Evolutionary conservation across 352 stramenopile genomes (phyloP), one percentile per base, ranked within the genome.

Genomic region (Phytophthora kernoviae): DNA sequence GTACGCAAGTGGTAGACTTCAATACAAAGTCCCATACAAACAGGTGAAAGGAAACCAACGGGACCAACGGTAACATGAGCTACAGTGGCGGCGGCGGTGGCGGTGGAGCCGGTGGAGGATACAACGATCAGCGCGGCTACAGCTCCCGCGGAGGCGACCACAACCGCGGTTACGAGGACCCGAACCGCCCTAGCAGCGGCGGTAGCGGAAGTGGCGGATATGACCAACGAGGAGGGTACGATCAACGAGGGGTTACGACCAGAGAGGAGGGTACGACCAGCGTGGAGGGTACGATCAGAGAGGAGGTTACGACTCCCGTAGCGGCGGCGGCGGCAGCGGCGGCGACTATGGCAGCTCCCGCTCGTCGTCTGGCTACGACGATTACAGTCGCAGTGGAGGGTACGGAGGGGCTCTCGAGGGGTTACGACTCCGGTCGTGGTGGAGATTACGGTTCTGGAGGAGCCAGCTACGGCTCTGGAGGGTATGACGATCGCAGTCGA

Each of bases 11-110:
- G 33, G 33, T n/a, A 39, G 33, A n/a, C 33, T 39, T 39, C 33
- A 12, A 39, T 39, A 39, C 33, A 39, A 39, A 39, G 33, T 39
- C 14, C 33, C 33, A 39, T 39, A 39, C 11, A 39, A 39, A 39
- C 33, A 4, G 2, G 33, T 8, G 24, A 39, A 39, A n/a, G 33
- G 33, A 17, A 39, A 39, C 30, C 14, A 39, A 39, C 33, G 33
- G 33, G 4, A 12, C 33, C 37, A 43, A 21, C 15, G 37, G 37
- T 43, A 21, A 17, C 12, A 88, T 88, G 79, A 88, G 79, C 40
- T 86, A 84, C 45, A 70, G 68, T n/a, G 56, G 70, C 30, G 58
- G 67, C 43, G 50, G 67, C 5, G 37, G 63, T 30, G 49, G 55
- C 34, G 39, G 58, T 22, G 60, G 53, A 15, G 26, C 27, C 37